Conservation (phyloP, 768 basidiomycete species). For the Trametes cingulata region DNA sequence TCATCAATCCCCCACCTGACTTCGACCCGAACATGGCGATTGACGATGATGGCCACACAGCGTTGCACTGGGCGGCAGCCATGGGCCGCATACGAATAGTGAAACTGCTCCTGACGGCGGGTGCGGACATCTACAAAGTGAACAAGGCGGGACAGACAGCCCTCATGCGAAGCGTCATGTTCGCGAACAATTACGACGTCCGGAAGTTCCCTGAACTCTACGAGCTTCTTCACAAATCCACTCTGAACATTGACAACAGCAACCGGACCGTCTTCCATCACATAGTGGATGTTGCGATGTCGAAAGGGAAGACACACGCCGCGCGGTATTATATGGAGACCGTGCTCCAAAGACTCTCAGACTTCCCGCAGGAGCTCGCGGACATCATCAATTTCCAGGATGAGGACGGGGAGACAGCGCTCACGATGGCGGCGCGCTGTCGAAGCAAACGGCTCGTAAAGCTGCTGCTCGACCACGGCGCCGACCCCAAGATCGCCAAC, state of each 20-base stretch:
- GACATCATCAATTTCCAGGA: constrained; percentile 99
- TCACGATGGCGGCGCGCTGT: constrained; percentile 95
- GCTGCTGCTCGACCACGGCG: constrained; percentile 92
- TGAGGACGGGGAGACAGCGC: constrained; percentile 96
- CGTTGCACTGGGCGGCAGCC: constrained; percentile 97
- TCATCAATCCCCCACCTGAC: constrained; percentile 85
- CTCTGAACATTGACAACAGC: constrained; percentile 96
- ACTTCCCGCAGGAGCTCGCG: constrained; percentile 93
- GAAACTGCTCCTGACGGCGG: constrained; percentile 88
- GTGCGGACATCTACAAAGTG: constrained; percentile 95
- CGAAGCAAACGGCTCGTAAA: constrained; percentile 95
- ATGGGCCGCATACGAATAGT: constrained; percentile 98
- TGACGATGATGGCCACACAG: constrained; percentile 97
- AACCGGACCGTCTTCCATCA: constrained; percentile 99
- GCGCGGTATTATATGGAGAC: constrained; percentile 99
- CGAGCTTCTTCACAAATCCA: constrained; percentile 95
- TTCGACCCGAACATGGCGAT: constrained; percentile 96
- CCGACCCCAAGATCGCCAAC: constrained; percentile 93
- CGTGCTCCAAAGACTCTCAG: constrained; percentile 79
- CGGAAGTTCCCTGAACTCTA: constrained; percentile 98
- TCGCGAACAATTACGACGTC: constrained; percentile 98
- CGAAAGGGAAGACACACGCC: constrained; percentile 96
- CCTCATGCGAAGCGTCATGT: constrained; percentile 99
- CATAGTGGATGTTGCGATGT: constrained; percentile 95
- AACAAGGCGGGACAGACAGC: constrained; percentile 97